Evolutionary conservation across 116 monocot species (phyloP), one percentile per base, ranked within the genome.

Genomic region (Iris pallida): DNA sequence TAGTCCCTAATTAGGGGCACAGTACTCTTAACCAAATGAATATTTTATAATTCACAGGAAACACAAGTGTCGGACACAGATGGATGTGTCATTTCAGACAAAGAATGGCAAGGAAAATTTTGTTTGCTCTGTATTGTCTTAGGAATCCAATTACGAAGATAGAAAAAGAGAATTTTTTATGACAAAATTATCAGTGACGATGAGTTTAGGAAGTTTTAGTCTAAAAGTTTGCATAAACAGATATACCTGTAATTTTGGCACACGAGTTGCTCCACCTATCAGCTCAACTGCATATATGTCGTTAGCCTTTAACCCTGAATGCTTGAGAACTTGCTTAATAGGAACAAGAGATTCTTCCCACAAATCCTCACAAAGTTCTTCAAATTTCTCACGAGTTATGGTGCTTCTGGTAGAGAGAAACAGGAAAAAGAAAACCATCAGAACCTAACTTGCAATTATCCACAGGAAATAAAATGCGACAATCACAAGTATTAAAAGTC

Each of bases 241-340:
- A 76, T 64, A 68, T 11, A 89, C 99, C 99, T 99, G 93, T 66
- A 99, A 71, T 71, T 90, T 99, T 70, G 99, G 99, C 66, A 99
- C 93, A 59, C 99, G 90, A 55, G 99, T 99, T 30, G 93, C 93
- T 55, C 99, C 99, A 64, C 99, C 99, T 40, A 99, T 93, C 15
- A 99, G 73, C 65, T 99, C 99, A 30, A 99, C 86, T n/a, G 99
- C 93, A 78, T 87, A 85, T 59, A 99, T 70, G 52, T 99, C 90
- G 59, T 86, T 88, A 45, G 81, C 42, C 59, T 82, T 93, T 65
- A 93, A 70, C 49, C 79, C 83, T 42, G 98, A 88, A 69, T 86
- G 57, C 51, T 74, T 76, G 10, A 99, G 61, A 41, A 90, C 69
- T 81, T 93, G 88, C 73, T 88, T 86, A 18, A 99, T 3, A 71